Base-by-base conservation (phyloP, 2,329 filamentous ascomycete species). In the Aspergillus sp. region DNA sequence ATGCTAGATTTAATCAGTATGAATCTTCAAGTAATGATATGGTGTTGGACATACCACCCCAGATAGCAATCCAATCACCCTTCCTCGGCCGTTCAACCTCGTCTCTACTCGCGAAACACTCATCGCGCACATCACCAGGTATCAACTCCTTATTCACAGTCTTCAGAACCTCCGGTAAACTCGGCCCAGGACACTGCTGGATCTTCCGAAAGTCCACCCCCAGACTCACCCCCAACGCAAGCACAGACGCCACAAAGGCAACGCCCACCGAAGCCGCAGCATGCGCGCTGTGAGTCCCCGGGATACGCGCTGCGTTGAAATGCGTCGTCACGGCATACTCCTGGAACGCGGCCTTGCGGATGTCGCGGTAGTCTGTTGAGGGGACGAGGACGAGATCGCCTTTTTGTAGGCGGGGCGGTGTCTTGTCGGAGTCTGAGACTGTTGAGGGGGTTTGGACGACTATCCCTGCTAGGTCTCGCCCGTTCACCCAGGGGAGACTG, bases 351-450 rank as follows among this genome's bases (percentile, higher is more conserved):
- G 86, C 86, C 71, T 91, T 91, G 34, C 88, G 81, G 19, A 86
- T 79, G 65, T 91, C 88, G 15, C 88, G 82, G 67, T 91, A 91
- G 73, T 91, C 88, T 30, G 88, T 91, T 0, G 87, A 89, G 13
- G 89, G 86, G n/a, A 84, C 83, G 34, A 89, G 80, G 9, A 79
- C 76, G 34, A 80, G 76, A 61, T 89, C 86, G 27, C 86, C 84
- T 8, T 77, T 69, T 51, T 78, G 77, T 20, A 89, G 75, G 49
- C 86, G 80, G 2, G 79, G 80, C 19, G 27, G 27, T 11, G 27
- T 30, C 3, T 70, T 17, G 5, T 20, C 68, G 67, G 54, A 71
- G 22, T n/a, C 17, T 67, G 33, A 30, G 27, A 30, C 8, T 30
- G 27, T 30, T 30, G 27, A 9, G 9, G 27, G 69, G 75, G 52